Conservation (phyloP, 2,329 filamentous ascomycete species). For the Chaetomium sp. region DNA sequence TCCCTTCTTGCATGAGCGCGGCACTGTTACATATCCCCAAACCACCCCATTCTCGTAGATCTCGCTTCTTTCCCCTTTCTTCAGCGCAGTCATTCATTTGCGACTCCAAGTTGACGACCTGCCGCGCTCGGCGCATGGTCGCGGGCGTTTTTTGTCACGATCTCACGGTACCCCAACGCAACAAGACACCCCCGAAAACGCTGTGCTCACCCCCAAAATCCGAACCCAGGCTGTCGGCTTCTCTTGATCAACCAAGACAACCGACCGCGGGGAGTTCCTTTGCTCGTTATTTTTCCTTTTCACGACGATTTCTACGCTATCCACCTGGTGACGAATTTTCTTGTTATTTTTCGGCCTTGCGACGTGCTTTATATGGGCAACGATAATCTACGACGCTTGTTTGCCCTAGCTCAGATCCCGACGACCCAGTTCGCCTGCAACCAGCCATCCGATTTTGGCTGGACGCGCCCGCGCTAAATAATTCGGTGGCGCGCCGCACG, state of each 20-base stretch:
- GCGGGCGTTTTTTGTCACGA: slow-evolving; percentile 14
- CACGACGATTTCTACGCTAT: slow-evolving; percentile 3
- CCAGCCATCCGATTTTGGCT: slow-evolving; percentile 21
- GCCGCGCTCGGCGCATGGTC: slow-evolving; percentile 25
- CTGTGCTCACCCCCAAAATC: slow-evolving; percentile 11
- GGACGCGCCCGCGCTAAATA: not conserved
- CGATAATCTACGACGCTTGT: not conserved
- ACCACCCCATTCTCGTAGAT: slow-evolving; percentile 14
- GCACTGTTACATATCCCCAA: slow-evolving; percentile 22
- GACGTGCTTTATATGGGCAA: not conserved
- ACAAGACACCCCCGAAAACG: slow-evolving; percentile 11
- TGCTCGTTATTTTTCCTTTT: not conserved
- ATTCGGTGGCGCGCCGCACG: slow-evolving; percentile 3
- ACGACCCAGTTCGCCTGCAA: slow-evolving; percentile 5
- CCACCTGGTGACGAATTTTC: not conserved
- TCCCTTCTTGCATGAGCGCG: slow-evolving; percentile 11
- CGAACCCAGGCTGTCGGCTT: slow-evolving; percentile 1
- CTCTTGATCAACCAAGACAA: slow-evolving; percentile 10
- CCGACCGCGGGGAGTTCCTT: slow-evolving; percentile 15
- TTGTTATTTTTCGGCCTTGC: no score
- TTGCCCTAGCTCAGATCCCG: not conserved
- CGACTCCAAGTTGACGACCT: slow-evolving; percentile 21
- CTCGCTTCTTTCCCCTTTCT: slow-evolving; percentile 9
- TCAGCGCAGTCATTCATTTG: slow-evolving; percentile 26
- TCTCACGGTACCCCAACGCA: slow-evolving; percentile 11